A percentile compares a stretch with the other conserved stretches of the same genome.
phyloP scores from a whole-genome alignment of 805 yeast species.

The Yarrowia bubula region DNA sequence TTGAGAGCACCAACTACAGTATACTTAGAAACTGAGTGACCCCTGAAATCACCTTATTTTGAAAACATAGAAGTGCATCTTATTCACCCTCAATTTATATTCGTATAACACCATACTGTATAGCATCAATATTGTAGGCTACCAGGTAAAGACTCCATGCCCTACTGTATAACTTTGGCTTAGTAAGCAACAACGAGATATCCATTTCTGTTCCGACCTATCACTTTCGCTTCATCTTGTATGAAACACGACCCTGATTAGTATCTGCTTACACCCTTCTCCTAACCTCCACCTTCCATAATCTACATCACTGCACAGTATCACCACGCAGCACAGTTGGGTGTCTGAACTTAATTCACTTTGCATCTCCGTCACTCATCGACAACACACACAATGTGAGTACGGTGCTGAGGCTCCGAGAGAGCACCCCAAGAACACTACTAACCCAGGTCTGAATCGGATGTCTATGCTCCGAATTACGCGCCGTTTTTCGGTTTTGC shows the following conservation, averaged over 20 bases:
- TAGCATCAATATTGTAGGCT: too few relatives aligned
- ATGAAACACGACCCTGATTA: too few relatives aligned
- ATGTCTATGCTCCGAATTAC: slow-evolving; percentile 79
- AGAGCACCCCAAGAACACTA: background rate
- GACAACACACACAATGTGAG: slow-evolving; percentile 27
- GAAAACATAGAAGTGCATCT: too few relatives aligned
- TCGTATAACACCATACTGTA: too few relatives aligned
- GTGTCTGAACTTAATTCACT: slow-evolving; percentile 1
- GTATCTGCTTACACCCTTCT: too few relatives aligned
- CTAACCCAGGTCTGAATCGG: slow-evolving; percentile 41
- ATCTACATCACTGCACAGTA: background rate
- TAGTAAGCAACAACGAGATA: too few relatives aligned
- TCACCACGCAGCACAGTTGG: slow-evolving; percentile 18
- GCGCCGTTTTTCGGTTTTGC: slow-evolving; percentile 98
- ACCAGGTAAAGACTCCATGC: too few relatives aligned
- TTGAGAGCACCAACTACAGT: background rate
- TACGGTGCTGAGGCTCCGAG: background rate
- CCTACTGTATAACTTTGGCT: too few relatives aligned
- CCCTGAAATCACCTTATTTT: too few relatives aligned
- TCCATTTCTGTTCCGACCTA: too few relatives aligned
- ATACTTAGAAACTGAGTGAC: too few relatives aligned
- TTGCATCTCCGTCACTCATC: slow-evolving; percentile 23
- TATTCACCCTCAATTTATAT: too few relatives aligned
- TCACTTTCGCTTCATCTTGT: background rate
- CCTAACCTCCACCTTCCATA: background rate